phyloP scores from a whole-genome alignment of 2,329 filamentous ascomycete genomes.

The Apiospora arundinis region DNA sequence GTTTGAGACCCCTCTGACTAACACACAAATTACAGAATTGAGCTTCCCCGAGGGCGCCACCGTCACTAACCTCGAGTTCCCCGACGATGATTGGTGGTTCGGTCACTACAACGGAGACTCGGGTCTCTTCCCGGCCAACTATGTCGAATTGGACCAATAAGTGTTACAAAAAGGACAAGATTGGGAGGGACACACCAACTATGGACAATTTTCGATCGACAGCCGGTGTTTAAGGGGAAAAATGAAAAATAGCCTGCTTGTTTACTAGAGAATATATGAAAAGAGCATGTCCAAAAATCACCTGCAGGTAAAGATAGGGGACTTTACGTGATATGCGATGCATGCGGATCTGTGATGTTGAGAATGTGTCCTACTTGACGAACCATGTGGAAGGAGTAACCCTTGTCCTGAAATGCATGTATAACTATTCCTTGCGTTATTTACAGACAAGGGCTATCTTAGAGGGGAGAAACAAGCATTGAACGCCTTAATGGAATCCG shows the following conservation, averaged over 20 bases:
- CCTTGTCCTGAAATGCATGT: background rate
- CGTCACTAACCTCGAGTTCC: slow-evolving; percentile 87
- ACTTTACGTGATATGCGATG: background rate
- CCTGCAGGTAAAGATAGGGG: background rate
- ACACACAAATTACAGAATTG: slow-evolving; percentile 52
- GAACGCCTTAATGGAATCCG: background rate
- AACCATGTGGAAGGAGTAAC: background rate
- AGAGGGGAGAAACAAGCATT: no score
- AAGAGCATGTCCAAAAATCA: slow-evolving; percentile 3
- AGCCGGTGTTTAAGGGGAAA: slow-evolving; percentile 10
- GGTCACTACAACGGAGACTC: slow-evolving; percentile 80
- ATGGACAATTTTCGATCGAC: slow-evolving; percentile 4
- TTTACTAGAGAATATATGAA: slow-evolving; percentile 19
- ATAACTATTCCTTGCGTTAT: no score
- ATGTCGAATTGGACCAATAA: slow-evolving; percentile 63
- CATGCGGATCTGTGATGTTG: background rate
- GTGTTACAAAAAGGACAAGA: background rate
- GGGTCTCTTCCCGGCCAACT: slow-evolving; percentile 84
- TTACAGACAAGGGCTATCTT: no score
- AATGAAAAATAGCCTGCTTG: slow-evolving; percentile 14
- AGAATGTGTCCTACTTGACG: background rate
- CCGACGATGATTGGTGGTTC: slow-evolving; percentile 99
- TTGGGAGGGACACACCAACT: background rate
- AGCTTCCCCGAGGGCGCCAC: slow-evolving; percentile 90
- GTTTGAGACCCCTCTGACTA: background rate